phyloP scores from a whole-genome alignment of 1,139 yeast species.

The Lizanozyma gosingica region DNA sequence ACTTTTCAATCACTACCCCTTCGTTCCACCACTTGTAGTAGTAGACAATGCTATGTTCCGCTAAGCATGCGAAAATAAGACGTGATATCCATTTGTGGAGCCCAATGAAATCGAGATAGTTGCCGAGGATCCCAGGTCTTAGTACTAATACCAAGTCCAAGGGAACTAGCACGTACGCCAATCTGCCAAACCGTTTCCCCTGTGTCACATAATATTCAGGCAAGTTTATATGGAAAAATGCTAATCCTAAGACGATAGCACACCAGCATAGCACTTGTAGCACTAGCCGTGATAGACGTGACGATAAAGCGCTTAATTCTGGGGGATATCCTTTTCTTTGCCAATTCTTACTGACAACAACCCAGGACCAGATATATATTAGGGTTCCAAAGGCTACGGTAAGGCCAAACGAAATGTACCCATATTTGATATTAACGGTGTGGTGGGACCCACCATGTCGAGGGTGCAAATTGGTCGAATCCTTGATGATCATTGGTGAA shows the following conservation, averaged over 20 bases:
- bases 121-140: conserved; percentile 51
- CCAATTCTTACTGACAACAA: conserved; percentile 13
- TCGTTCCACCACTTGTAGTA: conserved; percentile 33
- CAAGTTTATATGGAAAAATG: conserved; percentile 14
- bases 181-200: conserved; percentile 43
- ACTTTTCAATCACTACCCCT: conserved; percentile 25
- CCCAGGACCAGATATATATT: conserved; percentile 9
- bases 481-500: too few relatives aligned
- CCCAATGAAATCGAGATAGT: conserved; percentile 47
- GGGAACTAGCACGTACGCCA: conserved; percentile 60
- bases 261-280: conserved; percentile 24
- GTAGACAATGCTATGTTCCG: conserved; percentile 54
- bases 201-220: conserved; percentile 13
- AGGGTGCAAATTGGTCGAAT: too few relatives aligned
- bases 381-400: conserved; percentile 20
- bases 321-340: conserved; percentile 16
- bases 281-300: conserved; percentile 16
- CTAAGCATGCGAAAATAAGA: conserved; percentile 41
- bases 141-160: conserved; percentile 51
- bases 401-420: conserved; percentile 32
- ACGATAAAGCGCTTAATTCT: conserved; percentile 10
- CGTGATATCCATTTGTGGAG: conserved; percentile 82
- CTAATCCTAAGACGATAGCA: conserved; percentile 13
- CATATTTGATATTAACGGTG: conserved; percentile 37
- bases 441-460: conserved; percentile 28